Evolutionary conservation across 1,139 yeast species (phyloP), one percentile per base, ranked within the genome.

Genomic region (Geotrichum siamense): DNA sequence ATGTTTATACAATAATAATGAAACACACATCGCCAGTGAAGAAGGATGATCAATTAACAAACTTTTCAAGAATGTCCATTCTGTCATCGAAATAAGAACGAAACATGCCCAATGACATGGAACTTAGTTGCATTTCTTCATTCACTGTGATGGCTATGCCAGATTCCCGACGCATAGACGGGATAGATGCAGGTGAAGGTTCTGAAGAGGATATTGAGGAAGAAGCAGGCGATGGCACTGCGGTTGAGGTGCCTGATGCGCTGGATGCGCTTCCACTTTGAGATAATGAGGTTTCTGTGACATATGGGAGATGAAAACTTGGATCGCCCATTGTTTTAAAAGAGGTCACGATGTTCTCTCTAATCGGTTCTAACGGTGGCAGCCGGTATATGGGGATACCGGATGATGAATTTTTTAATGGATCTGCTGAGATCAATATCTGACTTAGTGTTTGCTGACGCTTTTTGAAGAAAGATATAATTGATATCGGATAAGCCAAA

Each of bases 401-500:
- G 55, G 27, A 49, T 43, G 52, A 44, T 17, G 54, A 53, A 39
- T 54, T 52, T 8, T 58, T 58, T 28, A 63, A 55, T 27, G 65
- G 64, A 35, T 55, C 57, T 3, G 59, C 47, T 13, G 57, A 54
- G 20, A 60, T 55, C 41, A 59, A 50, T 35, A 64, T 44, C 16
- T 56, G 56, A 47, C 59, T 59, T 5, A 64, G 54, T 38, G 52
- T 41, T n/a, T 54, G 44, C 13, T 56, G 47, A 33, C 69, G 57
- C 35, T 59, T 56, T 43, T 59, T 62, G 60, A 65, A 65, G 43
- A 63, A 65, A 25, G 55, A 51, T 27, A 63, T 51, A 3, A 65
- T 48, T 34, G 58, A 60, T 1, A 55, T 47, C 4, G 69, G 69
- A 44, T 63, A 65, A n/a, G 51, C 50, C 22, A 62, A 47, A 33